Evolutionary conservation across 345 rosid genomes (phyloP).

Genomic region (Gossypium turneri): DNA sequence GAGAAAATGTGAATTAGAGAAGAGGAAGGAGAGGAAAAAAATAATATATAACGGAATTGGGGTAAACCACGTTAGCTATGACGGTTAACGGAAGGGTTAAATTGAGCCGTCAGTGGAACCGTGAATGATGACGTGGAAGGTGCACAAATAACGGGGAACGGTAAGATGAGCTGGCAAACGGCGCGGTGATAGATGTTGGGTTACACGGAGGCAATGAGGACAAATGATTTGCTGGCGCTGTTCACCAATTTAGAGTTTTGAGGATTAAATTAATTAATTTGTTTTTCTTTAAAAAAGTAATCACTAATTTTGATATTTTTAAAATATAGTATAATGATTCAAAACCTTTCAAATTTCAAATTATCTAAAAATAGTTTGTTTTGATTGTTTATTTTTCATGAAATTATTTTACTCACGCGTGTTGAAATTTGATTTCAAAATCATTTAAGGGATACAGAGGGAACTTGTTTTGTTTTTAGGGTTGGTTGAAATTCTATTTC

Average conservation of each 20-base stretch:
- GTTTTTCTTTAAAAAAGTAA: not conserved
- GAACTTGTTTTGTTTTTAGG: too few species aligned
- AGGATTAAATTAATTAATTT: not conserved
- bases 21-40: not conserved
- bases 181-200: conserved; percentile 31
- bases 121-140: conserved; percentile 22
- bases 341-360: not conserved
- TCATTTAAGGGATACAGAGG: too few species aligned
- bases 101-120: not conserved
- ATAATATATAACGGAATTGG: conserved; percentile 2
- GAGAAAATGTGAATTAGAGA: not conserved
- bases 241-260: conserved; percentile 17
- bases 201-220: conserved; percentile 26
- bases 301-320: not conserved
- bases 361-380: not conserved
- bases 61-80: conserved; percentile 18
- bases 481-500: too few species aligned
- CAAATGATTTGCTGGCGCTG: conserved; percentile 45
- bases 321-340: not conserved
- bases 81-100: conserved; percentile 23
- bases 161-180: conserved; percentile 52
- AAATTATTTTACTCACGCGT: too few species aligned
- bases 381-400: not conserved
- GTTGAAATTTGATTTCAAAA: too few species aligned
- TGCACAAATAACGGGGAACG: conserved; percentile 28